Conservation (phyloP, 805 yeast genomes). For the Kazachstania kunashirensis region DNA sequence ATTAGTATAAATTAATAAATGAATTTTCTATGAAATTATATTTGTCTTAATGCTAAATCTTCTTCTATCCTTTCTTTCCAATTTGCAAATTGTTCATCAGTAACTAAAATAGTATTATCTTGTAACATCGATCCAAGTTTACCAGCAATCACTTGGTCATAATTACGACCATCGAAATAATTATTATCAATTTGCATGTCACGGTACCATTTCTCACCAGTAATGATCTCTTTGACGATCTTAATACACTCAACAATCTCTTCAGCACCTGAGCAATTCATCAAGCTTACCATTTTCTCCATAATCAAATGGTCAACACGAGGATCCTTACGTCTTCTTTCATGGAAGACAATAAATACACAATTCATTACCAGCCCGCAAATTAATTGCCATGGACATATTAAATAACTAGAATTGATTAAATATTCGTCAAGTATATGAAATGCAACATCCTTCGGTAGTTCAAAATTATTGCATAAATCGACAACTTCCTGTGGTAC, state of each 20-base stretch:
- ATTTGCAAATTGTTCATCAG: slow-evolving; percentile 25
- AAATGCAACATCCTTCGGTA: slow-evolving; percentile 45
- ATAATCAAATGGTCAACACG: slow-evolving; percentile 41
- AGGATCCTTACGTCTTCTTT: slow-evolving; percentile 35
- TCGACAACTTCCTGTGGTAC: slow-evolving; percentile 36
- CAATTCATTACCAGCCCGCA: slow-evolving; percentile 59
- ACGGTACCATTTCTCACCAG: slow-evolving; percentile 53
- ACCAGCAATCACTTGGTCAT: slow-evolving; percentile 17
- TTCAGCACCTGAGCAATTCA: slow-evolving; percentile 40
- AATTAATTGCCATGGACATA: slow-evolving; percentile 58
- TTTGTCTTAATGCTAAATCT: slow-evolving; percentile 18
- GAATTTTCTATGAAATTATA: neutral
- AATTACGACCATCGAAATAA: slow-evolving; percentile 25
- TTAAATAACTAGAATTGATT: slow-evolving; percentile 42
- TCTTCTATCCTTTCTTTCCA: slow-evolving; percentile 29
- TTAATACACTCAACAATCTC: slow-evolving; percentile 46
- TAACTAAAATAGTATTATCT: slow-evolving; percentile 22
- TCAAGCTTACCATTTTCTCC: slow-evolving; percentile 41
- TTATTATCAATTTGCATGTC: slow-evolving; percentile 40
- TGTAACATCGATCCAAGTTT: slow-evolving; percentile 32
- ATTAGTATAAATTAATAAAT: neutral
- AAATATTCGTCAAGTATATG: slow-evolving; percentile 42
- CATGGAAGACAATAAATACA: slow-evolving; percentile 44
- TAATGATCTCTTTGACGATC: slow-evolving; percentile 44
- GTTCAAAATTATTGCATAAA: slow-evolving; percentile 54